Base-by-base conservation (phyloP, 2,329 filamentous ascomycete species). In the Neonectria hederae region DNA sequence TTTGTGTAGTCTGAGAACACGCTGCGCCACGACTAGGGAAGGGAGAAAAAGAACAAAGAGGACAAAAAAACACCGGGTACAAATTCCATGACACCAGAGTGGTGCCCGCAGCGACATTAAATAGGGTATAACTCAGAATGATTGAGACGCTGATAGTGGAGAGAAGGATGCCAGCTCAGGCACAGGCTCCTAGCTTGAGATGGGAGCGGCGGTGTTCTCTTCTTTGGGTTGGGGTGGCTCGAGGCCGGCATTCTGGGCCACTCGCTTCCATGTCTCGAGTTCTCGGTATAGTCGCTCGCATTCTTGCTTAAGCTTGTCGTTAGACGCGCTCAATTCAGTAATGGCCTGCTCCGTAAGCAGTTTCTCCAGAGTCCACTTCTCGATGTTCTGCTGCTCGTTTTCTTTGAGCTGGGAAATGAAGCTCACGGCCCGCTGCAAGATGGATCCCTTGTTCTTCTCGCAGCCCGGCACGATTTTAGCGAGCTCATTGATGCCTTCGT, bases 401-500 rank as follows among this genome's bases (percentile, higher is more conserved):
- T 97, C 94, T 77, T 96, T 97, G 42, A 99, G 87, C 76, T 97
- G 94, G 11, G 90, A 92, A 76, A 99, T 98, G 82, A 97, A 98
- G 68, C 93, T 90, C 10, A 97, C 95, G 0, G 96, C 94, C 35
- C 95, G 92, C 76, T 97, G 92, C 40, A 99, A 84, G 69, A 99
- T 98, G 2, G 94, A 97, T 0, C 96, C 96, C 81, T 99, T 99
- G 84, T 99, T 98, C 85, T 98, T 99, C 81, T 99, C 96, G 75
- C 95, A 97, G 14, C 94, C 94, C 0, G 96, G 96, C 0, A 99
- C 96, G 70, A 99, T 97, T 82, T 97, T 98, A 71, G 95, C 93
- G 30, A 99, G 88, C 79, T 98, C 96, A 76, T 97, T 98, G 73
- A 99, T 99, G 54, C 96, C 96, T 80, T 99, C 96, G 71, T 99